phyloP scores from a whole-genome alignment of 106 monocot species.

The Platanthera zijinensis region DNA sequence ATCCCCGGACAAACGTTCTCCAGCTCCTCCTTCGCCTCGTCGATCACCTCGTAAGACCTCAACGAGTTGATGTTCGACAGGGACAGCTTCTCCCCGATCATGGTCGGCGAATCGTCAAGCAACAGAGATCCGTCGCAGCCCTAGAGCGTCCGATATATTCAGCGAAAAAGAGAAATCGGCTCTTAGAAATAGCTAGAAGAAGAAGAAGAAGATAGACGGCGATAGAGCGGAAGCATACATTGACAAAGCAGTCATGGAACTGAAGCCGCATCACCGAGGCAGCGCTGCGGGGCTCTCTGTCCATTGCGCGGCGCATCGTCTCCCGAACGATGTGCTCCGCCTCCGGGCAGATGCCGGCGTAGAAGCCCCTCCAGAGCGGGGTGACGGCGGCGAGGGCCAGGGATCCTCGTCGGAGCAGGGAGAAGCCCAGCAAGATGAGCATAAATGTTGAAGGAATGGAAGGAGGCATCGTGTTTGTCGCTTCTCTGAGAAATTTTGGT shows the following conservation, averaged over 20 bases:
- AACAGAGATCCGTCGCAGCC: constrained; percentile 82
- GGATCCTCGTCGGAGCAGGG: background rate
- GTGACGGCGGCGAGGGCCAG: constrained; percentile 9
- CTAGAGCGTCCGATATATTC: constrained; percentile 9
- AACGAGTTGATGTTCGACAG: constrained; percentile 80
- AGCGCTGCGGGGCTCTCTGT: constrained; percentile 48
- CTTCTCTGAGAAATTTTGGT: background rate
- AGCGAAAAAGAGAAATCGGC: background rate
- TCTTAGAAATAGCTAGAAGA: background rate
- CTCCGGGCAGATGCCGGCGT: constrained; percentile 51
- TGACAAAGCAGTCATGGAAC: constrained; percentile 93
- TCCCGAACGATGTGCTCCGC: constrained; percentile 50
- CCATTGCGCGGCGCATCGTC: constrained; percentile 38
- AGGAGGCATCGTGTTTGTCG: background rate
- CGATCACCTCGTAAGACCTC: constrained; percentile 71
- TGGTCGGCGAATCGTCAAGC: constrained; percentile 58
- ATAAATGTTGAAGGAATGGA: background rate
- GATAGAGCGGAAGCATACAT: constrained; percentile 22
- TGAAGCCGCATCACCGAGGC: constrained; percentile 92
- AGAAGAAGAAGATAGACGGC: background rate
- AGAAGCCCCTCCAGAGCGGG: constrained; percentile 41
- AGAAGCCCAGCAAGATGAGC: constrained; percentile 16
- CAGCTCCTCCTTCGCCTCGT: constrained; percentile 63
- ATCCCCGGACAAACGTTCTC: constrained; percentile 63
- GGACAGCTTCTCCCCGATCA: constrained; percentile 75